These are phyloP conservation scores for Ceriops zippeliana DNA, from an alignment of 345 rosid genomes.

Conservation along the genomic window DNA sequence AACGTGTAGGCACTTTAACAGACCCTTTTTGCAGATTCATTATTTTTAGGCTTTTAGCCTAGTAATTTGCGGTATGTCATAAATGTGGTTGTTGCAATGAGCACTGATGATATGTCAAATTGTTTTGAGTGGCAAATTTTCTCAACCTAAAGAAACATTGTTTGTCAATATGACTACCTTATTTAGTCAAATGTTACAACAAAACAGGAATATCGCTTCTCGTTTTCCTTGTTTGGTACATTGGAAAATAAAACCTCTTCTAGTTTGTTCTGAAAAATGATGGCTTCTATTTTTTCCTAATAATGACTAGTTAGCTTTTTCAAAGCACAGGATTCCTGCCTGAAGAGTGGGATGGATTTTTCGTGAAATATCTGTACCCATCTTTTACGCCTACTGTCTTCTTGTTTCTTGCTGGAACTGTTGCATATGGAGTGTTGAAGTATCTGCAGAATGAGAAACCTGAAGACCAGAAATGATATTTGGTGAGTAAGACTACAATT, in stretches of 20 bases:
- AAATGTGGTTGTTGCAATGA: background rate
- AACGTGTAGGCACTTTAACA: background rate
- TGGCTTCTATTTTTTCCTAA: constrained; percentile 1
- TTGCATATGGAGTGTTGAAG: constrained; percentile 66
- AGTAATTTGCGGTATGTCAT: background rate
- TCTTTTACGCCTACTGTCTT: constrained; percentile 73
- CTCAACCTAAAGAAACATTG: background rate
- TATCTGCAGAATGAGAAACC: constrained; percentile 76
- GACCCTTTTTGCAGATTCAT: background rate
- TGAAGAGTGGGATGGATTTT: constrained; percentile 72
- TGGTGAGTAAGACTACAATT: constrained; percentile 1
- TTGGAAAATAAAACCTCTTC: background rate
- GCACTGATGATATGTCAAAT: background rate
- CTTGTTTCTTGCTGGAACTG: constrained; percentile 77
- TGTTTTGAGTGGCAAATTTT: background rate
- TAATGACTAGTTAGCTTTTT: constrained; percentile 12
- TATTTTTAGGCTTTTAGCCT: background rate
- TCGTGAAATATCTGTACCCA: constrained; percentile 83
- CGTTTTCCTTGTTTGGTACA: no score
- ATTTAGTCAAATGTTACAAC: background rate
- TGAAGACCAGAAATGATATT: constrained; percentile 46
- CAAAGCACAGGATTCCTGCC: constrained; percentile 68
- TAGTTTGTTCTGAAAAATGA: background rate
- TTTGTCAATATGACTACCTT: background rate
- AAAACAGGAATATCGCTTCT: background rate